Evolutionary conservation across 306 rosid genomes (phyloP).

Genomic region (Datisca glomerata): DNA sequence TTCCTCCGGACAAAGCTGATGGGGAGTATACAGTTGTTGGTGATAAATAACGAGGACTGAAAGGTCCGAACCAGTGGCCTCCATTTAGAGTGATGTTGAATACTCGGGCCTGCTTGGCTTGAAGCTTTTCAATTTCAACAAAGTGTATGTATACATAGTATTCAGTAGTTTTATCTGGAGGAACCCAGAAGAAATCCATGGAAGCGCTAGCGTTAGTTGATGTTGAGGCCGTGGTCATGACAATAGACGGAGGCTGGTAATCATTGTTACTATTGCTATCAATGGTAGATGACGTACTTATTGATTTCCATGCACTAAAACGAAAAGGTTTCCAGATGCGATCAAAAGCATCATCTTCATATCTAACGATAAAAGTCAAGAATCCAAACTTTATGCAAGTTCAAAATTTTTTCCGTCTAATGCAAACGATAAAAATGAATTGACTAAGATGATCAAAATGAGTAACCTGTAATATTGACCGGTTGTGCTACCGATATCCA

Average conservation of each 20-base stretch:
- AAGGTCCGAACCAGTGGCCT: neutral
- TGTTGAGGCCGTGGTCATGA: slow-evolving; percentile 26
- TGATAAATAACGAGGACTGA: slow-evolving; percentile 5
- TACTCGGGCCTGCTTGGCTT: slow-evolving; percentile 9
- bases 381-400: neutral
- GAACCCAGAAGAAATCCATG: slow-evolving; percentile 8
- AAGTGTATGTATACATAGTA: slow-evolving; percentile 10
- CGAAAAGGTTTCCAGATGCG: slow-evolving; percentile 21
- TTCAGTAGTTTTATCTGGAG: neutral
- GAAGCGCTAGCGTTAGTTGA: slow-evolving; percentile 4
- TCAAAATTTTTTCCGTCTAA: neutral
- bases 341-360: slow-evolving; percentile 18
- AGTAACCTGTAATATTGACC: slow-evolving; percentile 7
- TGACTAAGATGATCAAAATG: neutral
- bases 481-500: slow-evolving; percentile 1
- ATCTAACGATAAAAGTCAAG: slow-evolving; percentile 18
- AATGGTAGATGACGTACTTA: slow-evolving; percentile 5
- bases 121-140: slow-evolving; percentile 16
- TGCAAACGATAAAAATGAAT: neutral
- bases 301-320: neutral
- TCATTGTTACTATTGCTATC: neutral
- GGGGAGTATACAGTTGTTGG: no score
- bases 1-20: no score
- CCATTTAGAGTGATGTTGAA: slow-evolving; percentile 8
- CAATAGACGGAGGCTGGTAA: slow-evolving; percentile 17